These are phyloP conservation scores for Liquidambar formosana DNA, from an alignment of 164 flowering plant species.

Conservation along the genomic window DNA sequence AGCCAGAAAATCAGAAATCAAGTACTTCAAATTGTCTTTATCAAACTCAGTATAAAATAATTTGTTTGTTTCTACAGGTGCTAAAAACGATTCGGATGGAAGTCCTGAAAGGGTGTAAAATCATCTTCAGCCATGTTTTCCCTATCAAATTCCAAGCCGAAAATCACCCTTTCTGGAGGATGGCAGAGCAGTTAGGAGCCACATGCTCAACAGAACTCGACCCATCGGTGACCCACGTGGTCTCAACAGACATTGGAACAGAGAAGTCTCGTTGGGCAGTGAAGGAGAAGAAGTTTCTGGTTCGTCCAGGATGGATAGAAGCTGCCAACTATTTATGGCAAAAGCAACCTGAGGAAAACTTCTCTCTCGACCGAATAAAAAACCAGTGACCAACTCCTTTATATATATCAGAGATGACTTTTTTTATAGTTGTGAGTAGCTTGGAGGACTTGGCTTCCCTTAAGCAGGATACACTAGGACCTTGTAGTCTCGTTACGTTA, in stretches of 20 bases:
- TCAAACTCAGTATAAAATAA: no score
- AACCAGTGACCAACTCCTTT: no score
- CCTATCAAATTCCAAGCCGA: constrained; percentile 43
- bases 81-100: constrained; percentile 49
- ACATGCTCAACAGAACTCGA: constrained; percentile 58
- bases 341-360: constrained; percentile 40
- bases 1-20: neutral
- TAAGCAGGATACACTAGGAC: no score
- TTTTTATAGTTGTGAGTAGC: no score
- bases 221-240: constrained; percentile 73
- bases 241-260: constrained; percentile 57
- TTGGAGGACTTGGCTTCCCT: no score
- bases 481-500: no score
- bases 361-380: constrained; percentile 11
- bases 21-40: no score
- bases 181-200: constrained; percentile 80
- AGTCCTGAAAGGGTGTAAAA: constrained; percentile 60
- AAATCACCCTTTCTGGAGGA: constrained; percentile 61
- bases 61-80: constrained; percentile 37
- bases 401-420: no score
- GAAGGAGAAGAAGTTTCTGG: constrained; percentile 60
- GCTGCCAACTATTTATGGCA: constrained; percentile 70
- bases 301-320: constrained; percentile 71
- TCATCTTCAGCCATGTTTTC: constrained; percentile 71
- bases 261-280: constrained; percentile 77